Percentiles rank a stretch among this genome's conserved stretches.
Conservation (phyloP, 2,329 filamentous ascomycete genomes). For the Ascochyta koolunga region DNA sequence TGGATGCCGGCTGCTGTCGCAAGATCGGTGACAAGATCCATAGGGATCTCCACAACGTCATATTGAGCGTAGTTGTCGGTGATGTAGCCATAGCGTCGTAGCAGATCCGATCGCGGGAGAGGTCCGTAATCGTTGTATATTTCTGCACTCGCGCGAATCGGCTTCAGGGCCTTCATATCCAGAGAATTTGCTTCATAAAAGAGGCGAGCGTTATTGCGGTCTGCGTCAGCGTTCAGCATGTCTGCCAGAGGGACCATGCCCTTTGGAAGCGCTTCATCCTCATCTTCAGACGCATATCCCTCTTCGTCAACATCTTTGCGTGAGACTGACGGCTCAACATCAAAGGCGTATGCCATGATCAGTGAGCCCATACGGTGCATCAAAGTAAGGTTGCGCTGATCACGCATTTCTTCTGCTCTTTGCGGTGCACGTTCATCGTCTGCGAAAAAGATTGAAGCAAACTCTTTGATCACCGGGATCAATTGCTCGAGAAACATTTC, state of each 20-base stretch:
- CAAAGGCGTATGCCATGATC: slow-evolving; percentile 94
- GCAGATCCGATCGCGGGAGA: slow-evolving; percentile 79
- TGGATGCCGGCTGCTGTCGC: slow-evolving; percentile 19
- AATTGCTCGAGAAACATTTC: slow-evolving; percentile 67
- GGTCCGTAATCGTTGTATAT: slow-evolving; percentile 90
- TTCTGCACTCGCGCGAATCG: slow-evolving; percentile 74
- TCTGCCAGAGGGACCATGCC: slow-evolving; percentile 93
- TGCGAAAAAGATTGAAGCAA: slow-evolving; percentile 48
- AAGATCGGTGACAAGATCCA: slow-evolving; percentile 58
- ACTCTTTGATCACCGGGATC: slow-evolving; percentile 57
- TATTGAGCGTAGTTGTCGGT: slow-evolving; percentile 76
- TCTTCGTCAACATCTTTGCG: slow-evolving; percentile 64
- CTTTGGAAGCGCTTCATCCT: slow-evolving; percentile 63
- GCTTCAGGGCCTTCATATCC: slow-evolving; percentile 72
- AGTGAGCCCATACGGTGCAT: slow-evolving; percentile 84
- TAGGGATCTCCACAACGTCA: slow-evolving; percentile 81
- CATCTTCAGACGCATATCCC: slow-evolving; percentile 54
- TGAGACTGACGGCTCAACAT: slow-evolving; percentile 63
- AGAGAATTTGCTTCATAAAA: slow-evolving; percentile 66
- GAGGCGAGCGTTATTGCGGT: slow-evolving; percentile 74
- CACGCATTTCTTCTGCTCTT: slow-evolving; percentile 48
- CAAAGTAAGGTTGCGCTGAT: slow-evolving; percentile 58
- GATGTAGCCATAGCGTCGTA: slow-evolving; percentile 87
- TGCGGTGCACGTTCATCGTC: slow-evolving; percentile 42
- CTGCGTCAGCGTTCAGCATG: slow-evolving; percentile 85